Conservation (phyloP, 139 green algal genomes). For the Chlorella sp. region DNA sequence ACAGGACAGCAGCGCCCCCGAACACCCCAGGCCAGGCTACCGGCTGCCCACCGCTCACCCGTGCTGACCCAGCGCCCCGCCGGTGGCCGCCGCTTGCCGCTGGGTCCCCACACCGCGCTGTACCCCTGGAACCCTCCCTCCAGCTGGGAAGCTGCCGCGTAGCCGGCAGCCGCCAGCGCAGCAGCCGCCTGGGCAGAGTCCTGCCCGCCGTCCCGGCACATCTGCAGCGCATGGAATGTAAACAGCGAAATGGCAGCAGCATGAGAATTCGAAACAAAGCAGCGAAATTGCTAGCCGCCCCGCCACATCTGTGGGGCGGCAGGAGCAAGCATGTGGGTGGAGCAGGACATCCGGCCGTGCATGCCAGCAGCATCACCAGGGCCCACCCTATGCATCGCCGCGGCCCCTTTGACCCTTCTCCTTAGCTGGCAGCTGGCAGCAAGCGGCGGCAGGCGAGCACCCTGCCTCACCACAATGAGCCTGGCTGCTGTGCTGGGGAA, state of each 20-base stretch:
- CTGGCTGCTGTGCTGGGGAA: constrained; percentile 15
- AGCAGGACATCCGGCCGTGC: background rate
- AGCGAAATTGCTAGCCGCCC: no score
- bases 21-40: no score
- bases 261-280: no score
- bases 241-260: background rate
- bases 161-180: constrained; percentile 36
- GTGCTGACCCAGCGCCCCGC: constrained; percentile 58
- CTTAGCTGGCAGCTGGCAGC: background rate
- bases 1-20: background rate
- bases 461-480: constrained; percentile 42
- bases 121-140: background rate
- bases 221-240: constrained; percentile 13
- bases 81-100: constrained; percentile 45
- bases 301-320: no score
- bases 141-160: background rate
- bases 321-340: background rate
- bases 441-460: background rate
- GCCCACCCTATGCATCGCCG: background rate
- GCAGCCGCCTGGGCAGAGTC: constrained; percentile 29
- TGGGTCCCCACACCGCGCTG: constrained; percentile 37
- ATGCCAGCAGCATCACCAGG: background rate
- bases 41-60: background rate
- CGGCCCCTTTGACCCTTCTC: background rate
- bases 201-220: constrained; percentile 48